Base-by-base conservation (phyloP, 306 rosid genomes). In the Gynostemma pentaphyllum region DNA sequence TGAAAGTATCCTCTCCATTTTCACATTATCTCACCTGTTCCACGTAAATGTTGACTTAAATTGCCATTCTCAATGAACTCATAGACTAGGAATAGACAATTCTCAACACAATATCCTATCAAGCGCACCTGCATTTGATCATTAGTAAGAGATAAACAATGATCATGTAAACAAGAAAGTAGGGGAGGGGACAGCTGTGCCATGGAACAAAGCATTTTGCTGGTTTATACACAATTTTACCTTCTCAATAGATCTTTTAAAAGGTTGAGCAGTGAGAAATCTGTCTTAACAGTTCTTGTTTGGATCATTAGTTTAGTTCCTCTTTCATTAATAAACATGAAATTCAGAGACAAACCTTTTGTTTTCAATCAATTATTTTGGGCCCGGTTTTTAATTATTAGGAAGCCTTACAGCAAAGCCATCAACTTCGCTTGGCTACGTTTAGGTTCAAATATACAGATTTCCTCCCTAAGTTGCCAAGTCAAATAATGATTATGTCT, bases 61-160 rank as follows among this genome's bases (percentile, higher is more conserved):
- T 88, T 84, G 66, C 95, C 97, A 73, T 87, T 90, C 69, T 90
- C 97, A 63, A 90, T 85, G 81, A 5, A 92, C 76, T 92, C 99
- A 62, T 92, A 92, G 54, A 92, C 96, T 28, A 89, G 78, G 76
- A 92, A 92, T 59, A 92, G 95, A 68, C 94, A 92, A 44, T 82
- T 80, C 77, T 86, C 96, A 7, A 84, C 82, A 65, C 99, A 88
- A 52, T 88, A 92, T 46, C 99, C 99, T 28, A 92, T 92, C 81
- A 92, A 78, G 59, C 96, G 94, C 84, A 92, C 99, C 99, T 88
- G 74, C 69, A 75, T 50, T 59, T 22, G 32, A 37, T 21, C 21
- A 22, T 21, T 21, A 21, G n/a, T 8, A 11, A 41, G 36, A 62
- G 68, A 44, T 24, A 41, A 41, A 42, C 22, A 42, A 62, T 62